Percentiles rank a stretch among this genome's conserved stretches.
Conservation (phyloP, 345 rosid genomes). For the Euphorbia tirucalli region DNA sequence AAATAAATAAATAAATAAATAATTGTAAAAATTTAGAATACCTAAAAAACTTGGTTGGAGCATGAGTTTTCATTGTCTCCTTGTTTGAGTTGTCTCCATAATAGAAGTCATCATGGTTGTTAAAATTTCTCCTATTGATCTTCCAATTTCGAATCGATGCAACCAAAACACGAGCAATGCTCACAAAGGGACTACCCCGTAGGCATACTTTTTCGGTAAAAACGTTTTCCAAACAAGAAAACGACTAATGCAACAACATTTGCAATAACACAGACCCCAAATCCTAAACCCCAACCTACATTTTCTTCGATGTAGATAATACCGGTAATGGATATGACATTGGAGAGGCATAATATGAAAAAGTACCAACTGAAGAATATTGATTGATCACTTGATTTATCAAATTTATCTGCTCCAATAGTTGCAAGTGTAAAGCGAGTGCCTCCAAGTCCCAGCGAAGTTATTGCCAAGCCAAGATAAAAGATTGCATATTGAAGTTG, state of each 20-base stretch:
- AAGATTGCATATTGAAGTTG: conserved; percentile 17
- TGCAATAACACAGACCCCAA: conserved; percentile 20
- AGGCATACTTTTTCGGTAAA: conserved; percentile 19
- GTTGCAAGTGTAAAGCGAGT: conserved; percentile 17
- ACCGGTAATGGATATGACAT: conserved; percentile 3
- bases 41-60: not conserved
- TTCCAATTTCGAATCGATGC: conserved; percentile 19
- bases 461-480: conserved; percentile 10
- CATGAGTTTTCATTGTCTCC: not conserved
- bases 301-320: conserved; percentile 24
- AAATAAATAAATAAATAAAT: too few species aligned
- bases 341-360: conserved; percentile 2
- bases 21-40: too few species aligned
- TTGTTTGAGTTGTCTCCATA: not conserved
- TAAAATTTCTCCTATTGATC: not conserved
- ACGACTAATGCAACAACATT: conserved; percentile 11
- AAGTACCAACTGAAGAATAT: conserved; percentile 31
- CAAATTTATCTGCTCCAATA: not conserved
- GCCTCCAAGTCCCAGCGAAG: conserved; percentile 20
- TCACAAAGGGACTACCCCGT: conserved; percentile 21
- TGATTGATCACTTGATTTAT: not conserved
- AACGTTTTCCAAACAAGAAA: conserved; percentile 14
- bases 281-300: conserved; percentile 30
- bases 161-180: conserved; percentile 22
- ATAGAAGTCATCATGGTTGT: not conserved